Conservation (phyloP, 2,329 filamentous ascomycete genomes). For the Cladosporium sp. region DNA sequence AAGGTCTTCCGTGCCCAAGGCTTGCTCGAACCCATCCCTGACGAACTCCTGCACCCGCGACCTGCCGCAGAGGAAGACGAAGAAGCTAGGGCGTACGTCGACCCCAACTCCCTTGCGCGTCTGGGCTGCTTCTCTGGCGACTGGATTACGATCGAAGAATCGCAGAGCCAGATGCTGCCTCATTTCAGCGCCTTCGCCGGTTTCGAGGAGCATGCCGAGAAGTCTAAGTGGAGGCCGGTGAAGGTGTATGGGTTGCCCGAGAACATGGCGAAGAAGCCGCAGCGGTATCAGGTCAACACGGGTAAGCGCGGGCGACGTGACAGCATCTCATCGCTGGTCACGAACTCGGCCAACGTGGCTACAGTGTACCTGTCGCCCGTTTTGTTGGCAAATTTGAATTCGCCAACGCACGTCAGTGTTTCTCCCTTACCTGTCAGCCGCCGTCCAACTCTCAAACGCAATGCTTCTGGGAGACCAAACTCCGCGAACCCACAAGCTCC, state of each 20-base stretch:
- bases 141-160: slow-evolving; percentile 80
- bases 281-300: slow-evolving; percentile 49
- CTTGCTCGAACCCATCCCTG: slow-evolving; percentile 63
- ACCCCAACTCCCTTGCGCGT: slow-evolving; percentile 75
- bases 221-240: slow-evolving; percentile 70
- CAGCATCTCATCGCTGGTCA: slow-evolving; percentile 47
- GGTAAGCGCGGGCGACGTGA: slow-evolving; percentile 42
- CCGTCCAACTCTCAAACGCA: slow-evolving; percentile 37
- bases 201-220: slow-evolving; percentile 57
- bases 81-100: slow-evolving; percentile 79
- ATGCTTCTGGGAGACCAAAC: slow-evolving; percentile 22
- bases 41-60: slow-evolving; percentile 77
- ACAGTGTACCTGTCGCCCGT: slow-evolving; percentile 76
- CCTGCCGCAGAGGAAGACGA: slow-evolving; percentile 81
- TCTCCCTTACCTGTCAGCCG: slow-evolving; percentile 50
- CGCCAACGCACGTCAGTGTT: slow-evolving; percentile 70
- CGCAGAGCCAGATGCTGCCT: slow-evolving; percentile 65
- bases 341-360: slow-evolving; percentile 49
- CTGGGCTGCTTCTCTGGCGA: slow-evolving; percentile 97
- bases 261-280: slow-evolving; percentile 50
- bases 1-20: slow-evolving; percentile 81
- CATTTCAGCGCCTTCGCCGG: slow-evolving; percentile 62
- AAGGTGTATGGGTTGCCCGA: slow-evolving; percentile 87
- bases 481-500: slow-evolving; percentile 44
- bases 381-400: slow-evolving; percentile 76